Evolutionary conservation across 2,329 filamentous ascomycete genomes (phyloP).

Genomic region (Ceratocystis papillata): DNA sequence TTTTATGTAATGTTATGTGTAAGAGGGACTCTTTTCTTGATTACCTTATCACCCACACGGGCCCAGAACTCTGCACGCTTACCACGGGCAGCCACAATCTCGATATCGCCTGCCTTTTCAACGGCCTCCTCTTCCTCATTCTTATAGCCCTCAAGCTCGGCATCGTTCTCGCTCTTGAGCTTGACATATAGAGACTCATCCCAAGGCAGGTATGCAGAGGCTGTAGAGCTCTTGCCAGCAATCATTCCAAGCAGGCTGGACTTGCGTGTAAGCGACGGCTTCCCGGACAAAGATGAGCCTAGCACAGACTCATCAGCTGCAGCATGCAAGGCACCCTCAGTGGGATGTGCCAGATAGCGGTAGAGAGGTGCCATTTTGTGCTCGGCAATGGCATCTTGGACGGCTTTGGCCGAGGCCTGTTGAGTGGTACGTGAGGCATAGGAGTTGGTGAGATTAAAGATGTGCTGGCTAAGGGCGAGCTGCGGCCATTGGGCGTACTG

Average conservation of each 20-base stretch:
- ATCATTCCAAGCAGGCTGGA: constrained; percentile 64
- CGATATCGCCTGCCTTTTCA: constrained; percentile 92
- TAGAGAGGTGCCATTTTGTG: constrained; percentile 84
- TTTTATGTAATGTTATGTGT: no score
- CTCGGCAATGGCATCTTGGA: constrained; percentile 73
- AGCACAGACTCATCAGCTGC: constrained; percentile 39
- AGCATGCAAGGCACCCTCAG: constrained; percentile 70
- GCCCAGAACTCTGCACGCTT: constrained; percentile 97
- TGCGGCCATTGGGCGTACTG: constrained; percentile 79
- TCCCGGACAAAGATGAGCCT: constrained; percentile 32
- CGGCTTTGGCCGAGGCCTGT: constrained; percentile 58
- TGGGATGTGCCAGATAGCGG: constrained; percentile 69
- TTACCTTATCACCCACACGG: constrained; percentile 86
- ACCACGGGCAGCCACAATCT: constrained; percentile 81
- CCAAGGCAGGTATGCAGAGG: constrained; percentile 67
- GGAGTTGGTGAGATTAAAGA: constrained; percentile 77
- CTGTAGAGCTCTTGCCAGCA: constrained; percentile 55
- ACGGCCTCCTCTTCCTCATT: constrained; percentile 88
- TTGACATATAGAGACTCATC: constrained; percentile 77
- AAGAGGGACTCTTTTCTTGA: constrained; percentile 20
- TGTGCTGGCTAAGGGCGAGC: constrained; percentile 70
- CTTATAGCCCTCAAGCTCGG: constrained; percentile 63
- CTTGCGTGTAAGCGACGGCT: constrained; percentile 51
- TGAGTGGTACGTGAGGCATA: constrained; percentile 56
- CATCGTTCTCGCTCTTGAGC: constrained; percentile 65